phyloP scores from a whole-genome alignment of 2,329 filamentous ascomycete species.

The Chaetomium sp. region DNA sequence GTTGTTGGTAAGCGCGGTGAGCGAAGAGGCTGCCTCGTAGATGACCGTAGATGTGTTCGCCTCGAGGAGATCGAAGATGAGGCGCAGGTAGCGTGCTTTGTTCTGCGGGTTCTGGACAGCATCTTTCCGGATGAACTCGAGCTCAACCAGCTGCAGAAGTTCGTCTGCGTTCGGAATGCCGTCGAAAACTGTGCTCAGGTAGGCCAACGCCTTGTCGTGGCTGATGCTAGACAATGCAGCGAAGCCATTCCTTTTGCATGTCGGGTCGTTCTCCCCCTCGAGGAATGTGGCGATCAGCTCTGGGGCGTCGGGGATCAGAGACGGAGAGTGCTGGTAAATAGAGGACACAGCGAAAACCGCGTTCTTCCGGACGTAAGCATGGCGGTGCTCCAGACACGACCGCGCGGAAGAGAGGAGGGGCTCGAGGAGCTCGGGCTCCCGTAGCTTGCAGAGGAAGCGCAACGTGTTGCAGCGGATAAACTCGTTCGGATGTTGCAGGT shows the following conservation, averaged over 20 bases:
- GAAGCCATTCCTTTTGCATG: constrained; percentile 97
- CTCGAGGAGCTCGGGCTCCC: constrained; percentile 92
- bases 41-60: constrained; percentile 90
- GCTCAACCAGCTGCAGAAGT: constrained; percentile 82
- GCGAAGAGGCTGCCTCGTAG: constrained; percentile 92
- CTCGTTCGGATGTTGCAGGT: constrained; percentile 95
- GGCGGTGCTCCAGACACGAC: constrained; percentile 87
- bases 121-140: constrained; percentile 97
- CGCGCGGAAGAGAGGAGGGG: constrained; percentile 88
- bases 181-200: constrained; percentile 84
- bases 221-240: constrained; percentile 84
- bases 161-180: constrained; percentile 92
- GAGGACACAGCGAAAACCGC: constrained; percentile 91
- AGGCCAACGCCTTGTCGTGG: constrained; percentile 85
- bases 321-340: constrained; percentile 84
- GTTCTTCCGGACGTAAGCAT: constrained; percentile 97
- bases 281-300: constrained; percentile 88
- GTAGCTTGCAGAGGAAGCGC: constrained; percentile 92
- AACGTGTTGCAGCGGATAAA: constrained; percentile 98
- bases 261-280: constrained; percentile 83
- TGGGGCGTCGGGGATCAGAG: constrained; percentile 88
- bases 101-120: constrained; percentile 91
- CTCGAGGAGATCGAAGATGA: constrained; percentile 96
- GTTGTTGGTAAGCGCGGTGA: constrained; percentile 91
- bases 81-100: constrained; percentile 86